A percentile compares a stretch with the other conserved stretches of the same genome.
Evolutionary conservation across 2,329 filamentous ascomycete species (phyloP).

Genomic region (Allantophomopsis lycopodina): DNA sequence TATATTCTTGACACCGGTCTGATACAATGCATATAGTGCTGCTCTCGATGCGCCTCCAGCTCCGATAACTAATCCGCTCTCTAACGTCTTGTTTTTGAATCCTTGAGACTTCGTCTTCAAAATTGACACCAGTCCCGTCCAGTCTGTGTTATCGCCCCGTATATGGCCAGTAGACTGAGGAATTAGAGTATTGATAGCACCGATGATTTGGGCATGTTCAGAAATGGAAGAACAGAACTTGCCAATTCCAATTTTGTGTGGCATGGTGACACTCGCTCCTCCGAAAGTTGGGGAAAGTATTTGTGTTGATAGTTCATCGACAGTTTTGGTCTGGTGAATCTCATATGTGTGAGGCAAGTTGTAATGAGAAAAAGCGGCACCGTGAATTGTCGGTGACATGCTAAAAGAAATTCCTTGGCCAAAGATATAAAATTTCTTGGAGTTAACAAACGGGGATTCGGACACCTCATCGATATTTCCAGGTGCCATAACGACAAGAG

Average conservation of each 20-base stretch:
- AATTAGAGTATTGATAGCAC: slow-evolving; percentile 63
- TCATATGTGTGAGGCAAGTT: slow-evolving; percentile 35
- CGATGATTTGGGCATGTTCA: slow-evolving; percentile 57
- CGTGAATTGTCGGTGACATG: slow-evolving; percentile 39
- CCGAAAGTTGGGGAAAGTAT: slow-evolving; percentile 36
- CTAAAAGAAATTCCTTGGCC: slow-evolving; percentile 29
- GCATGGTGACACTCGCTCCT: slow-evolving; percentile 68
- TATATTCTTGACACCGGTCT: slow-evolving; percentile 51
- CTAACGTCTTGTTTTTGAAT: slow-evolving; percentile 31
- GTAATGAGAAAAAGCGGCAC: slow-evolving; percentile 34
- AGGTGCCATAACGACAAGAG: no score
- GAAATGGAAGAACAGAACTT: slow-evolving; percentile 60
- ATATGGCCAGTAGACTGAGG: slow-evolving; percentile 31
- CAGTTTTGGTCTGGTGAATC: slow-evolving; percentile 1
- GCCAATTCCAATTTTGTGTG: slow-evolving; percentile 68
- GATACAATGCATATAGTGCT: slow-evolving; percentile 63
- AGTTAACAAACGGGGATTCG: no score
- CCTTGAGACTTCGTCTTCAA: slow-evolving; percentile 47
- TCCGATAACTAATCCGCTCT: slow-evolving; percentile 56
- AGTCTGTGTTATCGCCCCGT: slow-evolving; percentile 66
- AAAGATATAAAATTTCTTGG: slow-evolving; percentile 3
- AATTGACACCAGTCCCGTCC: slow-evolving; percentile 43
- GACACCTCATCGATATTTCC: no score
- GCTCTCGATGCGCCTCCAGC: slow-evolving; percentile 65
- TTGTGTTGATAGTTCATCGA: slow-evolving; percentile 30